Percentiles rank a stretch among this genome's conserved stretches.
Conservation (phyloP, 2,329 filamentous ascomycete species). For the Magnaporthiopsis incrustans region DNA sequence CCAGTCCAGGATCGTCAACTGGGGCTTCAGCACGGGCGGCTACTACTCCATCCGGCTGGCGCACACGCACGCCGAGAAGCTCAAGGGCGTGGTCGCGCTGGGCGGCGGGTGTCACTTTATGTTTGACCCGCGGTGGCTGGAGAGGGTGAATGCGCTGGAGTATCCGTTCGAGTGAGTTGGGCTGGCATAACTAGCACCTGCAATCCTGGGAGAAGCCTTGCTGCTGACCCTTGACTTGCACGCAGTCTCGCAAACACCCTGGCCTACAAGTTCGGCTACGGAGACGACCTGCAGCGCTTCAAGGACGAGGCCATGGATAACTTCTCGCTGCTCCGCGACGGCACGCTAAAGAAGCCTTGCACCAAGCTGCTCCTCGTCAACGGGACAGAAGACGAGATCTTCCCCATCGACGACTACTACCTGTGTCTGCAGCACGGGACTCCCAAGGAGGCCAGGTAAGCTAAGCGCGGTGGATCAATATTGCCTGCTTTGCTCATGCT, state of each 20-base stretch:
- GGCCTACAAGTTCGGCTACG: conserved; percentile 28
- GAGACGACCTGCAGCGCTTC: conserved; percentile 21
- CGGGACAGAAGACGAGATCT: conserved; percentile 50
- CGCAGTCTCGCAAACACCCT: conserved; percentile 13
- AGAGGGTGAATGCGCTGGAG: conserved; percentile 45
- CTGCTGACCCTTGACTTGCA: conserved; percentile 4
- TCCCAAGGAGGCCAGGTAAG: conserved; percentile 36
- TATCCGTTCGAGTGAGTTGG: conserved; percentile 43
- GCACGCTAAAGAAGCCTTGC: conserved; percentile 40
- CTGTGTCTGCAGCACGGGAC: conserved; percentile 42
- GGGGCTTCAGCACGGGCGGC: conserved; percentile 51
- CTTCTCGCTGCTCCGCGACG: conserved; percentile 47
- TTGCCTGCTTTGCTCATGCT: no score
- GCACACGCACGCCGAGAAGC: conserved; percentile 44
- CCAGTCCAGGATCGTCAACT: conserved; percentile 37
- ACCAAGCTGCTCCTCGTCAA: conserved; percentile 49
- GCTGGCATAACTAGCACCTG: no score
- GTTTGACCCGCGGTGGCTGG: conserved; percentile 47
- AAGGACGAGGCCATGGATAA: conserved; percentile 26
- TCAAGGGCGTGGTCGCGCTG: conserved; percentile 42
- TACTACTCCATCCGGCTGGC: conserved; percentile 50
- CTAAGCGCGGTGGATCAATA: no score
- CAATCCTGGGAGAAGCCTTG: no score
- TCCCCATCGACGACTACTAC: conserved; percentile 53
- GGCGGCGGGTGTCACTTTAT: conserved; percentile 52